Conservation (phyloP, 2,329 filamentous ascomycete genomes). For the Onygena corvina region DNA sequence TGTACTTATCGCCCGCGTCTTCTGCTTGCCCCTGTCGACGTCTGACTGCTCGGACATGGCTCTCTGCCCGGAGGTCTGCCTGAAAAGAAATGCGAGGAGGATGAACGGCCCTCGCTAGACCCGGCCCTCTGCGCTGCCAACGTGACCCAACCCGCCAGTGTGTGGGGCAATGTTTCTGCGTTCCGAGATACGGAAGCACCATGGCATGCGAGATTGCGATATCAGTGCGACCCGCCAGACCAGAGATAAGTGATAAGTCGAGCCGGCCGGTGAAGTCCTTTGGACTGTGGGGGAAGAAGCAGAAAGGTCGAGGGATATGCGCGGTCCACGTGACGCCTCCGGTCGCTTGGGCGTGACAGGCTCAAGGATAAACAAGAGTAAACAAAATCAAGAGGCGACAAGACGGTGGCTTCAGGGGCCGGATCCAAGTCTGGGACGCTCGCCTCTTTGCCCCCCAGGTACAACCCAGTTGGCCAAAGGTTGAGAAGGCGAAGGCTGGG, state of each 20-base stretch:
- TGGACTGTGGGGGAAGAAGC: too few species aligned
- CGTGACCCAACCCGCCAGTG: neutral
- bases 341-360: too few species aligned
- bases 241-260: too few species aligned
- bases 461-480: too few species aligned
- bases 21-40: neutral
- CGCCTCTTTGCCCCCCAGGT: too few species aligned
- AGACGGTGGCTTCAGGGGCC: too few species aligned
- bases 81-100: conserved; percentile 2
- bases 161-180: neutral
- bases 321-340: too few species aligned
- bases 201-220: neutral
- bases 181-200: neutral
- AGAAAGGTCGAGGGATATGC: too few species aligned
- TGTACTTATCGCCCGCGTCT: neutral
- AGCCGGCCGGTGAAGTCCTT: neutral
- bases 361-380: too few species aligned
- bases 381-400: too few species aligned
- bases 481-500: neutral
- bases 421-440: too few species aligned
- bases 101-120: conserved; percentile 5
- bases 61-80: neutral
- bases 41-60: neutral
- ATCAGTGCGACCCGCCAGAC: too few species aligned
- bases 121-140: neutral